phyloP scores from a whole-genome alignment of 2,329 filamentous ascomycete genomes.

The Pseudocercospora vitis region DNA sequence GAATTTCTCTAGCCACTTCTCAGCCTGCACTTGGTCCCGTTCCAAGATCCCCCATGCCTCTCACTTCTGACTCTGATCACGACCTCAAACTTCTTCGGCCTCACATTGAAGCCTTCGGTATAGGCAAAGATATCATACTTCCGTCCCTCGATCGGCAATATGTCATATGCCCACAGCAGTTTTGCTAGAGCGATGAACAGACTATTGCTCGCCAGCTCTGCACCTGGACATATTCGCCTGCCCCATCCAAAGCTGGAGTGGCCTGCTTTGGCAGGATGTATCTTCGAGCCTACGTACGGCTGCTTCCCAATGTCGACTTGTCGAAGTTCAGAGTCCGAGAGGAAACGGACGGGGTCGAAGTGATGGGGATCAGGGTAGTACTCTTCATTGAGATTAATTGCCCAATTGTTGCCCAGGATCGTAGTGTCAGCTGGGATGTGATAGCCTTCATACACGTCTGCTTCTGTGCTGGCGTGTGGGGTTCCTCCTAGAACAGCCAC shows the following conservation, averaged over 20 bases:
- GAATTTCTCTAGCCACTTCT: conserved; percentile 38
- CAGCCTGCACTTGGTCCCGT: conserved; percentile 35
- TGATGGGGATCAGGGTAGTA: conserved; percentile 37
- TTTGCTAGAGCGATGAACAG: conserved; percentile 42
- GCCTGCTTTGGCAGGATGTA: conserved; percentile 39
- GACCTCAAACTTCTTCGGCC: conserved; percentile 41
- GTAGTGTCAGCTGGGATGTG: conserved; percentile 43
- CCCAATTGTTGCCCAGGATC: conserved; percentile 48
- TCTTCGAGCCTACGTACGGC: conserved; percentile 27
- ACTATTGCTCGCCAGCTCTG: conserved; percentile 53
- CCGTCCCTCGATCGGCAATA: conserved; percentile 34
- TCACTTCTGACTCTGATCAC: conserved; percentile 38
- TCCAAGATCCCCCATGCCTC: conserved; percentile 34
- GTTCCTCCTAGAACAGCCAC: conserved; percentile 26
- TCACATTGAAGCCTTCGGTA: conserved; percentile 45
- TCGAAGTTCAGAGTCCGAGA: conserved; percentile 36
- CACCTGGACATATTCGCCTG: conserved; percentile 50
- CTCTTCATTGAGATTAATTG: conserved; percentile 38
- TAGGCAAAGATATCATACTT: conserved; percentile 43
- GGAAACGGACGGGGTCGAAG: conserved; percentile 43
- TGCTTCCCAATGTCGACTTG: conserved; percentile 18
- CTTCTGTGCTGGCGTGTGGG: conserved; percentile 41
- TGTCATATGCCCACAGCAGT: conserved; percentile 50
- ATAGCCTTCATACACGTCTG: conserved; percentile 24
- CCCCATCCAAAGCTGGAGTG: conserved; percentile 53